Evolutionary conservation across 805 yeast genomes (phyloP).

Genomic region (Zygosaccharomyces gambellarensis): DNA sequence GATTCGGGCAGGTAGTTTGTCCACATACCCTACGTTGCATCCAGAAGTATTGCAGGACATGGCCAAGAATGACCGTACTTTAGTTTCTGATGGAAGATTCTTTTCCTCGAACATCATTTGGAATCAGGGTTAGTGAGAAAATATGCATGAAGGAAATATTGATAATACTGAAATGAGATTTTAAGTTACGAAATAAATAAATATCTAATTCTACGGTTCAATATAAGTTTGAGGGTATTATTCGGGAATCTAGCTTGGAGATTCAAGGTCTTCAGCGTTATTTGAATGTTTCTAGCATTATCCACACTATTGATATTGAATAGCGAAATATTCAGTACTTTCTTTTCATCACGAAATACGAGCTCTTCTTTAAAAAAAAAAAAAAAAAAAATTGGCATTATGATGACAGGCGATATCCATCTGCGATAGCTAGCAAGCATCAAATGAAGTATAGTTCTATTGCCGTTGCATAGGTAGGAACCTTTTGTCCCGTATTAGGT

Average conservation of each 20-base stretch:
- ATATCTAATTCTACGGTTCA: too few relatives aligned
- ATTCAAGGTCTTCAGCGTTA: too few relatives aligned
- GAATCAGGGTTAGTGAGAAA: too few relatives aligned
- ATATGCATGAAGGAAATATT: too few relatives aligned
- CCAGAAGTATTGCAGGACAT: slow-evolving; percentile 20
- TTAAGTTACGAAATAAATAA: too few relatives aligned
- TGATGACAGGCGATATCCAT: neutral
- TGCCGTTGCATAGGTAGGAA: neutral
- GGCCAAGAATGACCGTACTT: slow-evolving; percentile 37
- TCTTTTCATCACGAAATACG: neutral
- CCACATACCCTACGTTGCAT: slow-evolving; percentile 4
- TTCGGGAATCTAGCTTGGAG: too few relatives aligned
- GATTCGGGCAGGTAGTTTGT: slow-evolving; percentile 34
- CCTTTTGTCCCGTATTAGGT: neutral
- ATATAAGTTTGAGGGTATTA: too few relatives aligned
- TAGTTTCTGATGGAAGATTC: slow-evolving; percentile 39
- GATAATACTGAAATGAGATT: too few relatives aligned
- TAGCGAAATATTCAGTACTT: neutral
- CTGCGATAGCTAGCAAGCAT: neutral
- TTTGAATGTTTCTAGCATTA: too few relatives aligned
- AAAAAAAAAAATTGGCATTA: slow-evolving; percentile 1
- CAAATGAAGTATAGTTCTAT: neutral
- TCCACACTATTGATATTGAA: too few relatives aligned
- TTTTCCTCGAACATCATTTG: slow-evolving; percentile 38
- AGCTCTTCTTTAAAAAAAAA: neutral